phyloP scores from a whole-genome alignment of 441 rosid species.

The Adansonia rubrostipa region DNA sequence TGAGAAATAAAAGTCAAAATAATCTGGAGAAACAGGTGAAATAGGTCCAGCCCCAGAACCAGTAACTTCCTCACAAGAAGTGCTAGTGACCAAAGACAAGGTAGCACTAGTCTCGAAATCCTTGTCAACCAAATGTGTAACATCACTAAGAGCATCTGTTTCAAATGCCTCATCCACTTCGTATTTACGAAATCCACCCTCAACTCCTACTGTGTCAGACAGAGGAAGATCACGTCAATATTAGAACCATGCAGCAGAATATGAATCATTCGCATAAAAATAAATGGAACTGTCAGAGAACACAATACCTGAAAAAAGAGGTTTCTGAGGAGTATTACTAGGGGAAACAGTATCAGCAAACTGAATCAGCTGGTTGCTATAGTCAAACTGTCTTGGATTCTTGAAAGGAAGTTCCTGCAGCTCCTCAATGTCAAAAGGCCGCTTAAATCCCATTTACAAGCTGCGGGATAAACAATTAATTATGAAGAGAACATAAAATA shows the following conservation, averaged over 20 bases:
- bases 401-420: slow-evolving; percentile 41
- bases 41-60: slow-evolving; percentile 28
- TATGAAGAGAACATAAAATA: neutral
- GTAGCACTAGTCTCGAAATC: slow-evolving; percentile 35
- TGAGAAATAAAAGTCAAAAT: slow-evolving; percentile 37
- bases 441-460: slow-evolving; percentile 44
- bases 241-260: neutral
- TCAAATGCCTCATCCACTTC: slow-evolving; percentile 28
- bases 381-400: slow-evolving; percentile 42
- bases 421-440: slow-evolving; percentile 39
- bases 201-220: slow-evolving; percentile 43
- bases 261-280: neutral
- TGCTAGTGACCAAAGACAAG: slow-evolving; percentile 31
- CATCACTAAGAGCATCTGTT: slow-evolving; percentile 30
- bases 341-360: slow-evolving; percentile 13
- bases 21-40: slow-evolving; percentile 45
- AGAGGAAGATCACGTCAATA: slow-evolving; percentile 25
- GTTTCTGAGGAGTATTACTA: slow-evolving; percentile 17
- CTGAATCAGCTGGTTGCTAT: slow-evolving; percentile 28
- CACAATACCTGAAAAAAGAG: slow-evolving; percentile 37
- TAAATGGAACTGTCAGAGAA: neutral
- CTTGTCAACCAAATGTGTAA: slow-evolving; percentile 34
- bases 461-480: slow-evolving; percentile 23
- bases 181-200: slow-evolving; percentile 36
- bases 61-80: slow-evolving; percentile 38